Evolutionary conservation across 495 filamentous ascomycete genomes (phyloP).

Genomic region (Rhypophila decipiens): DNA sequence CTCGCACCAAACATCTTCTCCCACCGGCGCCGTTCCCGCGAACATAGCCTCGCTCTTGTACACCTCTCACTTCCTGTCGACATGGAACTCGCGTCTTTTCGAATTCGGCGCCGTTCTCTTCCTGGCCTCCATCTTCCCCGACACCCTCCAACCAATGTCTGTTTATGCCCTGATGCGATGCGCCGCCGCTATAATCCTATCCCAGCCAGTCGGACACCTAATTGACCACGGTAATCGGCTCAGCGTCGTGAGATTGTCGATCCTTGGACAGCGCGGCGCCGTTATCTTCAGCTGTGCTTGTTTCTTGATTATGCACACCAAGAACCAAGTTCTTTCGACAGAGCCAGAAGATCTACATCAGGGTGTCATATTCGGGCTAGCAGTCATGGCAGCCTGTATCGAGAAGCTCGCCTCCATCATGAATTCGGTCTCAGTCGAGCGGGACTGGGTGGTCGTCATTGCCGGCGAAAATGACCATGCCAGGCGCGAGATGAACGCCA

Average conservation of each 20-base stretch:
- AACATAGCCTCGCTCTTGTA: conserved; percentile 14
- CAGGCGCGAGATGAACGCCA: conserved; percentile 44
- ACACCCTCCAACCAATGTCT: conserved; percentile 44
- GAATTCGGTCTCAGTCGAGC: conserved; percentile 59
- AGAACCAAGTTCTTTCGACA: conserved; percentile 1
- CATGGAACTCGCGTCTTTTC: conserved; percentile 66
- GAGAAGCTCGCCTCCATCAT: conserved; percentile 49
- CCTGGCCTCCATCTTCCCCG: conserved; percentile 52
- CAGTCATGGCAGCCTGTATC: conserved; percentile 47
- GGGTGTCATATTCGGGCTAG: conserved; percentile 34
- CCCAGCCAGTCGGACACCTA: conserved; percentile 14
- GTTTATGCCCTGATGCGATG: conserved; percentile 27
- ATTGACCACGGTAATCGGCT: conserved; percentile 26
- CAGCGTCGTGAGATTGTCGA: conserved; percentile 24
- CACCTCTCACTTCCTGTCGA: conserved; percentile 54
- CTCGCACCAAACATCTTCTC: not conserved
- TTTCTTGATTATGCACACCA: too few species aligned
- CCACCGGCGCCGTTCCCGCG: not conserved
- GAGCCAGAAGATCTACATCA: too few species aligned
- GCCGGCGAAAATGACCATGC: conserved; percentile 16
- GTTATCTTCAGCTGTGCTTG: conserved; percentile 18
- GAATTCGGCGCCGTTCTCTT: conserved; percentile 60
- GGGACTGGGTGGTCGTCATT: conserved; percentile 55
- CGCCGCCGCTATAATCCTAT: conserved; percentile 22
- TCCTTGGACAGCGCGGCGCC: conserved; percentile 22